A percentile compares a stretch with the other conserved stretches of the same genome.
These are phyloP conservation scores for Xylaria sp. DNA, from an alignment of 2,329 filamentous ascomycete genomes.

Conservation along the genomic window DNA sequence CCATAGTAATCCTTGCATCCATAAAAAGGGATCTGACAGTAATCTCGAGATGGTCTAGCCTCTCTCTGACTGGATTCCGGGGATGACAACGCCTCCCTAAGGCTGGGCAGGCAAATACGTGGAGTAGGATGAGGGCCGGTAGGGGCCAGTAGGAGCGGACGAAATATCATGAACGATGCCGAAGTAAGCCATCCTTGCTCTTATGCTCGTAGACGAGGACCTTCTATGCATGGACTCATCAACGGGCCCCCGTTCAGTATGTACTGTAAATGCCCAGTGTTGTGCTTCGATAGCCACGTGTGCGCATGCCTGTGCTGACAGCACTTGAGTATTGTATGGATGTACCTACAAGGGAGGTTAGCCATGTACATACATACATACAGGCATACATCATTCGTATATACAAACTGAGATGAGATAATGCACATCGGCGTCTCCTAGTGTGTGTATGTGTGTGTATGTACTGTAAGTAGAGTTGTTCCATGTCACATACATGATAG, in stretches of 20 bases:
- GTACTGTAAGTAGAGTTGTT: neutral
- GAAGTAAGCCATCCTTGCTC: constrained; percentile 28
- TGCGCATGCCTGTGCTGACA: constrained; percentile 34
- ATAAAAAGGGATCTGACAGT: constrained; percentile 41
- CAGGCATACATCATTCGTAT: constrained; percentile 9
- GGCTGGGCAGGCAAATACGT: constrained; percentile 30
- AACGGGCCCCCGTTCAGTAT: neutral
- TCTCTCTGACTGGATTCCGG: constrained; percentile 41
- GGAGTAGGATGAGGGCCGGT: constrained; percentile 31
- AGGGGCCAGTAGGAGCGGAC: constrained; percentile 36
- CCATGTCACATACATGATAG: neutral
- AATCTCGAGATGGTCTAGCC: constrained; percentile 40
- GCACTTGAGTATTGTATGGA: neutral
- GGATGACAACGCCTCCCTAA: constrained; percentile 36
- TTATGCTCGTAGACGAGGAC: constrained; percentile 8
- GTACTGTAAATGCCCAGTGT: constrained; percentile 23
- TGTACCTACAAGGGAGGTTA: neutral
- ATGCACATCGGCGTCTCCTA: constrained; percentile 35
- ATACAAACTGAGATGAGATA: constrained; percentile 30
- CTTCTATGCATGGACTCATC: constrained; percentile 20
- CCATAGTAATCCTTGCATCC: constrained; percentile 40
- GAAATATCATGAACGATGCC: constrained; percentile 19
- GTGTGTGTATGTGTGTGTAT: neutral
- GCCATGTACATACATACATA: neutral
- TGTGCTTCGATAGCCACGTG: constrained; percentile 31